phyloP scores from a whole-genome alignment of 2,329 filamentous ascomycete species.

The Monosporascus cannonballus region DNA sequence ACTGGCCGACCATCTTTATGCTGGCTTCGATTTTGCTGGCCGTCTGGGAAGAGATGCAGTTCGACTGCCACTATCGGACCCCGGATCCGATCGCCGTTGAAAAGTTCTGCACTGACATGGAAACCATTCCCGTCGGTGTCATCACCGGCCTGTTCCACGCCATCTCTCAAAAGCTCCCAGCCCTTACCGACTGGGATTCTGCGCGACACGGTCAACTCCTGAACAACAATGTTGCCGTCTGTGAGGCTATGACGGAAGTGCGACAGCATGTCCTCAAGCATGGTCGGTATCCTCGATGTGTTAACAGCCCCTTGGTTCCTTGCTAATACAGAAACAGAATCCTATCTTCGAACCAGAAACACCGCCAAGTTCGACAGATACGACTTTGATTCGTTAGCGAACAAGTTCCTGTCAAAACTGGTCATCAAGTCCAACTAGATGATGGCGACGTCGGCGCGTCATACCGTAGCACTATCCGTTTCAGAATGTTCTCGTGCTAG shows the following conservation, averaged over 20 bases:
- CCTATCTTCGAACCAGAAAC: constrained; percentile 75
- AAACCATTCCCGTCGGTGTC: constrained; percentile 89
- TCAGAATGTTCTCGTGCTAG: constrained; percentile 15
- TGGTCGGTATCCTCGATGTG: constrained; percentile 53
- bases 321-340: constrained; percentile 57
- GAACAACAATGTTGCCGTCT: constrained; percentile 86
- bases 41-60: constrained; percentile 98
- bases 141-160: constrained; percentile 96
- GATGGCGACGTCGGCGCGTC: background rate
- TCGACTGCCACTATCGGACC: constrained; percentile 93
- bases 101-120: constrained; percentile 97
- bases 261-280: constrained; percentile 88
- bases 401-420: constrained; percentile 95
- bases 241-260: constrained; percentile 94
- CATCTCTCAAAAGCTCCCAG: constrained; percentile 92
- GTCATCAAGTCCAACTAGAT: constrained; percentile 85
- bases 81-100: constrained; percentile 78
- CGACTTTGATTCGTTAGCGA: constrained; percentile 92
- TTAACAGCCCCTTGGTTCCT: background rate
- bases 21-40: constrained; percentile 86
- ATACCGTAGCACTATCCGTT: constrained; percentile 19
- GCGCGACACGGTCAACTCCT: constrained; percentile 84
- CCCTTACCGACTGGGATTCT: constrained; percentile 92
- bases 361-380: constrained; percentile 80
- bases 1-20: constrained; percentile 99